These are phyloP conservation scores for Corylus heterophylla DNA, from an alignment of 306 rosid genomes.

Conservation along the genomic window DNA sequence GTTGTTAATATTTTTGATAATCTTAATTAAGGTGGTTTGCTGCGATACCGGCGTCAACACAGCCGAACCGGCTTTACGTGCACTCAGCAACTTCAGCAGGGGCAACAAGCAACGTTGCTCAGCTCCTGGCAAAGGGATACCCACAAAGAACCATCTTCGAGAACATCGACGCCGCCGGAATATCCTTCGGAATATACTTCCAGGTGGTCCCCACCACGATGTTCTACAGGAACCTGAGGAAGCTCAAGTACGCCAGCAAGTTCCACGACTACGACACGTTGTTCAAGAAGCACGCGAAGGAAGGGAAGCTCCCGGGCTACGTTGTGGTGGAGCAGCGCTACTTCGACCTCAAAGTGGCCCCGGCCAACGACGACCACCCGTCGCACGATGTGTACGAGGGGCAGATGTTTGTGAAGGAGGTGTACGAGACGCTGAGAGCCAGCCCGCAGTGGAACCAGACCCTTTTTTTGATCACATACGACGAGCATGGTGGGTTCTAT, in stretches of 20 bases:
- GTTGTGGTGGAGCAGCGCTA: conserved; percentile 86
- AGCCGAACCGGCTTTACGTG: conserved; percentile 80
- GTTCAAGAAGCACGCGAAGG: conserved; percentile 55
- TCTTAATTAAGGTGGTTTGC: conserved; percentile 74
- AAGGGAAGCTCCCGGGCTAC: conserved; percentile 62
- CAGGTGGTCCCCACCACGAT: conserved; percentile 76
- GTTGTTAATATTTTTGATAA: no score
- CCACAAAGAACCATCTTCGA: conserved; percentile 82
- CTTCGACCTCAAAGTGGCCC: conserved; percentile 42
- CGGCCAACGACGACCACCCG: conserved; percentile 90
- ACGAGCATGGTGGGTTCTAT: conserved; percentile 88
- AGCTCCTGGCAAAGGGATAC: conserved; percentile 53
- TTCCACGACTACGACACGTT: conserved; percentile 50
- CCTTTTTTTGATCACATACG: conserved; percentile 70
- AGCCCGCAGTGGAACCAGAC: conserved; percentile 91
- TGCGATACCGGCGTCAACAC: conserved; percentile 77
- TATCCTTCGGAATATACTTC: conserved; percentile 76
- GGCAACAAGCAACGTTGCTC: conserved; percentile 69
- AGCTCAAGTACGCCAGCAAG: conserved; percentile 50
- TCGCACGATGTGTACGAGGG: conserved; percentile 88
- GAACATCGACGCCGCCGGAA: conserved; percentile 48
- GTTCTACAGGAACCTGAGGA: conserved; percentile 66
- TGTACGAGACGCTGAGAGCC: conserved; percentile 76
- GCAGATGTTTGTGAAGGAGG: conserved; percentile 83
- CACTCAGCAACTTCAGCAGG: conserved; percentile 85